Conservation (phyloP, 768 basidiomycete genomes). For the Podaxis mareebaensis region DNA sequence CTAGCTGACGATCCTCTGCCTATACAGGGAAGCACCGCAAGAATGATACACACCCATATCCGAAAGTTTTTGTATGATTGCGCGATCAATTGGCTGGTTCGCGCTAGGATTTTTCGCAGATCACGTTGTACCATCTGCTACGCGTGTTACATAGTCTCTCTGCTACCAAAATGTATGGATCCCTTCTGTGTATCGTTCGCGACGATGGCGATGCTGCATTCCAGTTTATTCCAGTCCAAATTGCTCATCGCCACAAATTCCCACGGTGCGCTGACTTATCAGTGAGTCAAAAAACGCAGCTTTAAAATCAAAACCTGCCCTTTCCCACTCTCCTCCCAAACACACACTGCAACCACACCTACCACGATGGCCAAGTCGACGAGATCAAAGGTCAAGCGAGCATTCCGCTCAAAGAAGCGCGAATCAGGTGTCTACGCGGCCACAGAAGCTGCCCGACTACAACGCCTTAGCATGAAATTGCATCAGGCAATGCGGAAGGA, state of each 20-base stretch:
- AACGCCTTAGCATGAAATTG: slow-evolving; percentile 72
- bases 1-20: slow-evolving; percentile 27
- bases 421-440: slow-evolving; percentile 75
- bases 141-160: not conserved
- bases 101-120: not conserved
- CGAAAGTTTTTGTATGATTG: not conserved
- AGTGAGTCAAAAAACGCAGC: slow-evolving; percentile 6
- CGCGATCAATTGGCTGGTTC: not conserved
- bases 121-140: not conserved
- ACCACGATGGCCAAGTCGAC: slow-evolving; percentile 77
- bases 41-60: slow-evolving; percentile 30
- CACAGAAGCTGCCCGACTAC: slow-evolving; percentile 72
- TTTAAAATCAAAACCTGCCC: not conserved
- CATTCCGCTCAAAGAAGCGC: slow-evolving; percentile 77
- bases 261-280: not conserved
- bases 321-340: not conserved
- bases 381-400: slow-evolving; percentile 79
- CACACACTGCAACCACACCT: slow-evolving; percentile 3
- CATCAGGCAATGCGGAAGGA: slow-evolving; percentile 44
- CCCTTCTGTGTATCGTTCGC: not conserved
- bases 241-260: slow-evolving; percentile 3
- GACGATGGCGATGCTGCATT: not conserved
- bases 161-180: not conserved
- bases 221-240: not conserved
- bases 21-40: slow-evolving; percentile 74